Evolutionary conservation across 1,139 yeast genomes (phyloP), one percentile per base, ranked within the genome.

Genomic region (Hemisphaericaspora xylanilytica): DNA sequence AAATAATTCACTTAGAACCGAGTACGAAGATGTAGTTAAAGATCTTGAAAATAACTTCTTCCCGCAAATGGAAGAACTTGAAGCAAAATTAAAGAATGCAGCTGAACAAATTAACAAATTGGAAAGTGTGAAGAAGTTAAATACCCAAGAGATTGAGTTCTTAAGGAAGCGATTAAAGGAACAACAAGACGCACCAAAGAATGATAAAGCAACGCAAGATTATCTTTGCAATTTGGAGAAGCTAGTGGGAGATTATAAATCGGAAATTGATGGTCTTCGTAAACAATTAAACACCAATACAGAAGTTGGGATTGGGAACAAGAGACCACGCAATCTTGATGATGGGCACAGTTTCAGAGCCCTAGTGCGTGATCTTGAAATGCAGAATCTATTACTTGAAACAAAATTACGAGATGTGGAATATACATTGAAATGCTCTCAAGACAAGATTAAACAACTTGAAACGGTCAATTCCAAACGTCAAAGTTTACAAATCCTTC

Each of bases 91-190:
- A 15, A 45, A 41, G 18, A 32, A 33, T 12, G 44, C 63, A 26
- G 57, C 60, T 24, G 65, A 63, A 26, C 45, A 54, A 47, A 40
- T 65, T 44, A 54, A 64, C 39, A 60, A 81, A 45, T 55, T 80
- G 16, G 80, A 80, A 41, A 71, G 77, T 40, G 83, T 79, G 44
- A 72, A 71, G 40, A 55, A 65, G 2, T 61, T 84, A 34, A 74
- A 80, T n/a, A 50, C 61, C n/a, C 78, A 78, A 46, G 94, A 85
- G 52, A 73, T 81, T 21, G 76, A 70, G 39, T 71, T 80, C 42
- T 61, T 85, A 40, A 65, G 88, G 45, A 71, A 68, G 32, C 67
- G 62, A 55, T 50, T 70, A 37, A 59, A 61, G 40, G 73, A 70
- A 42, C 53, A 55, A 21, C 43, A 61, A 13, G 53, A 54, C 32